phyloP scores from a whole-genome alignment of 1,139 yeast species.

The Schwanniomyces etchellsii region DNA sequence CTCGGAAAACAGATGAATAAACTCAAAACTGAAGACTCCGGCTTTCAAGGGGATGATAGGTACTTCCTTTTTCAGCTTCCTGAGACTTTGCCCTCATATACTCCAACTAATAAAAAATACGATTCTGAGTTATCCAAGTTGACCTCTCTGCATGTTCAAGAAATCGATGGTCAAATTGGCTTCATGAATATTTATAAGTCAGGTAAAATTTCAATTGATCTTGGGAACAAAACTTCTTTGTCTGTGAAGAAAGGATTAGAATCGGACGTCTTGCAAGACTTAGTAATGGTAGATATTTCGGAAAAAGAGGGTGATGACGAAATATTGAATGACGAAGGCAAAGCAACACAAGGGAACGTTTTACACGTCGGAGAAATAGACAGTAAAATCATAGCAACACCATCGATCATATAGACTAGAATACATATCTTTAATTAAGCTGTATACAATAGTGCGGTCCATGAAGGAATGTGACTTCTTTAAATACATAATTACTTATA shows the following conservation, averaged over 20 bases:
- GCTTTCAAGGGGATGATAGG: conserved; percentile 10
- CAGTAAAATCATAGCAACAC: conserved; percentile 52
- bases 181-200: conserved; percentile 70
- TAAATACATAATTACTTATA: too few relatives aligned
- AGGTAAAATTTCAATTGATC: conserved; percentile 68
- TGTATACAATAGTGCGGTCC: background rate
- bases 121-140: conserved; percentile 7
- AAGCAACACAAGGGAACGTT: conserved; percentile 35
- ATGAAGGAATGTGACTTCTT: too few relatives aligned
- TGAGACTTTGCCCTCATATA: conserved; percentile 45
- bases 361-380: conserved; percentile 58
- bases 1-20: conserved; percentile 20
- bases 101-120: conserved; percentile 5
- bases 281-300: conserved; percentile 48
- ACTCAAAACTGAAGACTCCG: conserved; percentile 13
- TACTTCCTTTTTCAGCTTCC: conserved; percentile 71
- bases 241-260: conserved; percentile 73
- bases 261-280: conserved; percentile 68
- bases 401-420: conserved; percentile 13
- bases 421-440: background rate
- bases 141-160: conserved; percentile 7
- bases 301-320: conserved; percentile 23
- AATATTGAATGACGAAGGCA: conserved; percentile 27
- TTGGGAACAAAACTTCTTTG: conserved; percentile 63
- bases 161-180: conserved; percentile 58